A percentile compares a stretch with the other conserved stretches of the same genome.
Conservation (phyloP, 768 basidiomycete species). For the Lactarius hengduanensis region DNA sequence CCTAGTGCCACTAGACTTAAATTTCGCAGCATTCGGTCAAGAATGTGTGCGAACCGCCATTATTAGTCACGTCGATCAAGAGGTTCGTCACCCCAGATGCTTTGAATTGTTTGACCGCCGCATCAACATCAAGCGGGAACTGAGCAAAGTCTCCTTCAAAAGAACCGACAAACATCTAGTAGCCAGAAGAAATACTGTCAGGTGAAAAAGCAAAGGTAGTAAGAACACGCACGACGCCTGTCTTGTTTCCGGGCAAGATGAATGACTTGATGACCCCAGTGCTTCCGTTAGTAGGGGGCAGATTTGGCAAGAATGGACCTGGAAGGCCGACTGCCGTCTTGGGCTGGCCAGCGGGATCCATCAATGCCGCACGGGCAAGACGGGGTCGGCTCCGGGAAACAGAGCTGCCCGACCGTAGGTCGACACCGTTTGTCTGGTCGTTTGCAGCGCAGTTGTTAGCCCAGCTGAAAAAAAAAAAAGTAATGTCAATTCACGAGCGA, state of each 20-base stretch:
- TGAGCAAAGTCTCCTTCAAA: constrained; percentile 50
- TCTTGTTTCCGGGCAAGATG: constrained; percentile 53
- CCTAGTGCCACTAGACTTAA: constrained; percentile 34
- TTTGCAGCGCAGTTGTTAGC: constrained; percentile 55
- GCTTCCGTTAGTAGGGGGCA: constrained; percentile 47
- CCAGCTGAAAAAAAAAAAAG: constrained; percentile 45
- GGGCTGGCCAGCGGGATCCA: not conserved
- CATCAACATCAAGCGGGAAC: constrained; percentile 52
- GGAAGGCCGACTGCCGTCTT: constrained; percentile 48
- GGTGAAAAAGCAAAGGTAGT: not conserved
- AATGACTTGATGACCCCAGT: constrained; percentile 55
- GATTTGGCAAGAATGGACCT: constrained; percentile 46
- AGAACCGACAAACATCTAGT: constrained; percentile 59
- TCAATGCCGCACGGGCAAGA: constrained; percentile 26
- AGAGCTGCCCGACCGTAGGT: constrained; percentile 35
- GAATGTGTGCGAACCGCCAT: constrained; percentile 48
- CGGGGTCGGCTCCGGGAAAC: constrained; percentile 35
- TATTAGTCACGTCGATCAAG: constrained; percentile 60
- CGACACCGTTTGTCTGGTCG: constrained; percentile 49
- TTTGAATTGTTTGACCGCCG: constrained; percentile 48
- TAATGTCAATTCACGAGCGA: constrained; percentile 1
- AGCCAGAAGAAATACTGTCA: constrained; percentile 6
- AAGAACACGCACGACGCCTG: constrained; percentile 51
- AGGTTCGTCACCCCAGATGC: constrained; percentile 48
- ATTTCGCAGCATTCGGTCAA: not conserved